phyloP scores from a whole-genome alignment of 2,329 filamentous ascomycete species.

The Fusarium foetens region DNA sequence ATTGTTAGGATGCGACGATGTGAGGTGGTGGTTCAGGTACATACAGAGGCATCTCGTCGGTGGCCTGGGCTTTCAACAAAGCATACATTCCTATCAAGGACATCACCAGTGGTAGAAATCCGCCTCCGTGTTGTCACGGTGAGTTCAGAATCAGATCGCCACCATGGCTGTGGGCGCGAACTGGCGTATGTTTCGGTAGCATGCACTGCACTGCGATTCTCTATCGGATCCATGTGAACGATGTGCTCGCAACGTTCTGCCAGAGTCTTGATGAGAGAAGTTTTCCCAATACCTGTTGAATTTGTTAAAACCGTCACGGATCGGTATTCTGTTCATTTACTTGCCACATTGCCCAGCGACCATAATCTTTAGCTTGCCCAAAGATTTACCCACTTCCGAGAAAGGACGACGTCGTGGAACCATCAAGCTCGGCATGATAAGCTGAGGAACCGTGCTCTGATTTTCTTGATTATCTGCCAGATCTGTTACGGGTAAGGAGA shows the following conservation, averaged over 20 bases:
- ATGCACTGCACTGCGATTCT: conserved; percentile 42
- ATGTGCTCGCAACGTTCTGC: conserved; percentile 90
- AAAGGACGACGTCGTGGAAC: conserved; percentile 92
- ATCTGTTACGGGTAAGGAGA: conserved; percentile 25
- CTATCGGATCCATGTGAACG: conserved; percentile 84
- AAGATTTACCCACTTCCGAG: conserved; percentile 82
- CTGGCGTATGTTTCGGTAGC: conserved; percentile 80
- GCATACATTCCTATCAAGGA: conserved; percentile 91
- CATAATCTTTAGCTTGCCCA: conserved; percentile 90
- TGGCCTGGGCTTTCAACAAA: conserved; percentile 88
- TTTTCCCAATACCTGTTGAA: conserved; percentile 80
- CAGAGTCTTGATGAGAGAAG: conserved; percentile 87
- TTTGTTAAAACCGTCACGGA: conserved; percentile 7
- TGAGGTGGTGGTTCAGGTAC: conserved; percentile 41
- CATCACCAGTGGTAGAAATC: conserved; percentile 72
- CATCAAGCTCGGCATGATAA: conserved; percentile 97
- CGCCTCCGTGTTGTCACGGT: conserved; percentile 67
- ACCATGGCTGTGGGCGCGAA: conserved; percentile 85
- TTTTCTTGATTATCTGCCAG: conserved; percentile 32
- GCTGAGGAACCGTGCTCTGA: conserved; percentile 67
- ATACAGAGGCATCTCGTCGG: conserved; percentile 62
- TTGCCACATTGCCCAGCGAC: conserved; percentile 81
- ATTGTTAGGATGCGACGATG: conserved; percentile 49
- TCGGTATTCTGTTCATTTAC: conserved; percentile 1
- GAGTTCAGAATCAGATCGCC: conserved; percentile 86